A percentile compares a stretch with the other conserved stretches of the same genome.
phyloP scores from a whole-genome alignment of 2,329 filamentous ascomycete genomes.

The Graphilbum fragrans region DNA sequence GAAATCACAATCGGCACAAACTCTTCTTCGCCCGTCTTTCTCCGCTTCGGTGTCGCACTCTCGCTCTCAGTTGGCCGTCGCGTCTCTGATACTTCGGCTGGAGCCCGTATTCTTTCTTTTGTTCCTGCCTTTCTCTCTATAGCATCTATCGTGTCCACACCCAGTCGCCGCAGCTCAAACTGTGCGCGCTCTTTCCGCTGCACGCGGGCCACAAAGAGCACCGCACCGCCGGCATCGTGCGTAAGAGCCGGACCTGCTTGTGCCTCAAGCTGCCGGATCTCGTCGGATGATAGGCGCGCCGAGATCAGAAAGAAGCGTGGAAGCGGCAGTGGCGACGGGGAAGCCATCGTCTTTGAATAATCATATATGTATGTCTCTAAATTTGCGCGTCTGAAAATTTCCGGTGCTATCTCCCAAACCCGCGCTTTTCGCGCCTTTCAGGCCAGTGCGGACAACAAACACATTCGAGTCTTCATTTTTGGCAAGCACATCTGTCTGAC shows the following conservation, averaged over 20 bases:
- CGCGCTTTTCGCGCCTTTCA: too few relatives aligned
- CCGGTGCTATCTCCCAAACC: too few relatives aligned
- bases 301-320: constrained; percentile 64
- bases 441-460: too few relatives aligned
- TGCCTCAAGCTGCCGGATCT: constrained; percentile 52
- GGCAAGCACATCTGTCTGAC: too few relatives aligned
- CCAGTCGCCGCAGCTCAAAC: constrained; percentile 63
- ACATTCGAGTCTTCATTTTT: too few relatives aligned
- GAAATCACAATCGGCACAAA: background rate
- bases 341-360: too few relatives aligned
- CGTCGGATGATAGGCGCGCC: constrained; percentile 52
- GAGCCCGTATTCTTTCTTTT: too few relatives aligned
- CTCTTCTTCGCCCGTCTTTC: background rate
- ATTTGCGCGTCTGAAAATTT: too few relatives aligned
- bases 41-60: background rate
- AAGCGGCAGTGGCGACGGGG: constrained; percentile 16
- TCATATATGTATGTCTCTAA: background rate
- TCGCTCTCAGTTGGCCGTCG: constrained; percentile 6
- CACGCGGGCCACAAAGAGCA: constrained; percentile 63
- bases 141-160: constrained; percentile 48
- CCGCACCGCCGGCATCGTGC: constrained; percentile 58
- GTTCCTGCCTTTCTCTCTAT: too few relatives aligned
- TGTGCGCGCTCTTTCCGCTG: constrained; percentile 56
- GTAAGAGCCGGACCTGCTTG: constrained; percentile 55
- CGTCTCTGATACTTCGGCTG: too few relatives aligned